A percentile compares a stretch with the other conserved stretches of the same genome.
These are phyloP conservation scores for Calonectria hongkongensis DNA, from an alignment of 2,329 filamentous ascomycete genomes.

Conservation along the genomic window DNA sequence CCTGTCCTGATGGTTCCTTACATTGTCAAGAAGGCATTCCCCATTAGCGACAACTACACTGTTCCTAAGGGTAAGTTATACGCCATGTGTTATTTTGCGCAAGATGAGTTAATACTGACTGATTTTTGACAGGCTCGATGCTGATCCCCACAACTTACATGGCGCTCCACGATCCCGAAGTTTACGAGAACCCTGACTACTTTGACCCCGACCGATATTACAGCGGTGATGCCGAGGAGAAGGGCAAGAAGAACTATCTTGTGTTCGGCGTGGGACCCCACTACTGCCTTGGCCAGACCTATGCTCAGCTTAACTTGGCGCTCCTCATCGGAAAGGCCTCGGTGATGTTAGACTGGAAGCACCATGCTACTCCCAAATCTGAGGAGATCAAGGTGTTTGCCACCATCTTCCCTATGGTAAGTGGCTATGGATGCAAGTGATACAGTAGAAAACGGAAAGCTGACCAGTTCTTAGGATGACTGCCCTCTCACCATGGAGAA, in stretches of 20 bases:
- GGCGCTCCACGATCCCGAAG: slow-evolving; percentile 92
- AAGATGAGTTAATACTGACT: slow-evolving; percentile 42
- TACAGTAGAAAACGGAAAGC: slow-evolving; percentile 31
- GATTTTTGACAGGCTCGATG: slow-evolving; percentile 81
- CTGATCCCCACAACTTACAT: slow-evolving; percentile 93
- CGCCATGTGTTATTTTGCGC: no score
- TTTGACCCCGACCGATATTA: slow-evolving; percentile 97
- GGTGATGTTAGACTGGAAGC: slow-evolving; percentile 90
- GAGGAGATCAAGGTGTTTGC: slow-evolving; percentile 99
- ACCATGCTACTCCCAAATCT: slow-evolving; percentile 86
- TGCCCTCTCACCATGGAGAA: slow-evolving; percentile 84
- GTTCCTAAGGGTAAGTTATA: slow-evolving; percentile 85
- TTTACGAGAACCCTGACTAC: slow-evolving; percentile 90
- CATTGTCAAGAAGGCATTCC: slow-evolving; percentile 94
- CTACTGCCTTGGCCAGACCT: slow-evolving; percentile 96
- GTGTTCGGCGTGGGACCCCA: slow-evolving; percentile 97
- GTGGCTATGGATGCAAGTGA: slow-evolving; percentile 55
- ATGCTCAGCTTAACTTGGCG: slow-evolving; percentile 91
- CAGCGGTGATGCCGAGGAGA: slow-evolving; percentile 89
- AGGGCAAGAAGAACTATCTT: slow-evolving; percentile 93
- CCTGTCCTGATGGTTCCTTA: slow-evolving; percentile 99
- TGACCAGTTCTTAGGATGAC: slow-evolving; percentile 78
- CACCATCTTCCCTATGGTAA: slow-evolving; percentile 96
- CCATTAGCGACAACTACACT: slow-evolving; percentile 91
- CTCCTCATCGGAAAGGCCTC: slow-evolving; percentile 93